A percentile compares a stretch with the other conserved stretches of the same genome.
Conservation (phyloP, 805 yeast species). For the Yarrowia alimentaria region DNA sequence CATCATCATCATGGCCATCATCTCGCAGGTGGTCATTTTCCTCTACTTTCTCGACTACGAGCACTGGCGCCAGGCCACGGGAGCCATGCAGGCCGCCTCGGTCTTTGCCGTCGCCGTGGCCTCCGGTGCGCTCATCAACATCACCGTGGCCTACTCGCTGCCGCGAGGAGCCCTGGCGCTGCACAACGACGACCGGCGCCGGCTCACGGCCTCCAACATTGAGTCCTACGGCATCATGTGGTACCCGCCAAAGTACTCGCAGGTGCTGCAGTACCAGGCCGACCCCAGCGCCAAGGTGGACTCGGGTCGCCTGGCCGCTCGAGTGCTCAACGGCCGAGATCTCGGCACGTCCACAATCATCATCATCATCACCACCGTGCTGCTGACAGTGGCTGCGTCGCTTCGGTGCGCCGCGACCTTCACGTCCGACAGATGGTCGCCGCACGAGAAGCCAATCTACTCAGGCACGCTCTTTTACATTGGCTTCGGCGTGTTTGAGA, state of each 20-base stretch:
- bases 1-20: conserved; percentile 64
- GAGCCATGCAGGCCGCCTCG: conserved; percentile 54
- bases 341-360: conserved; percentile 14
- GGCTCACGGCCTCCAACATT: conserved; percentile 21
- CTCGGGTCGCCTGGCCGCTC: conserved; percentile 15
- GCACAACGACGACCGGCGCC: conserved; percentile 11
- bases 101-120: conserved; percentile 53
- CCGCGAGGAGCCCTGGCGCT: conserved; percentile 22
- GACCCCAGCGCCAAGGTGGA: conserved; percentile 25
- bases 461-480: conserved; percentile 51
- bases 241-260: conserved; percentile 23
- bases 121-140: conserved; percentile 50
- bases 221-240: conserved; percentile 20
- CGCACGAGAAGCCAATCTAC: conserved; percentile 16
- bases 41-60: conserved; percentile 51
- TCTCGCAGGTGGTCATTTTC: conserved; percentile 61
- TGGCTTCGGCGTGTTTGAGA: conserved; percentile 67
- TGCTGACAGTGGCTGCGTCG: conserved; percentile 11
- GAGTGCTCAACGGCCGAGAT: conserved; percentile 18
- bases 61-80: conserved; percentile 51
- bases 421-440: conserved; percentile 3
- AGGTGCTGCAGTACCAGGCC: conserved; percentile 20
- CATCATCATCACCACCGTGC: conserved; percentile 8
- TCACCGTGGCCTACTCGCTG: conserved; percentile 49
- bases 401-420: conserved; percentile 18